Evolutionary conservation across 805 yeast genomes (phyloP), one percentile per base, ranked within the genome.

Genomic region (Grigorovia humatica): DNA sequence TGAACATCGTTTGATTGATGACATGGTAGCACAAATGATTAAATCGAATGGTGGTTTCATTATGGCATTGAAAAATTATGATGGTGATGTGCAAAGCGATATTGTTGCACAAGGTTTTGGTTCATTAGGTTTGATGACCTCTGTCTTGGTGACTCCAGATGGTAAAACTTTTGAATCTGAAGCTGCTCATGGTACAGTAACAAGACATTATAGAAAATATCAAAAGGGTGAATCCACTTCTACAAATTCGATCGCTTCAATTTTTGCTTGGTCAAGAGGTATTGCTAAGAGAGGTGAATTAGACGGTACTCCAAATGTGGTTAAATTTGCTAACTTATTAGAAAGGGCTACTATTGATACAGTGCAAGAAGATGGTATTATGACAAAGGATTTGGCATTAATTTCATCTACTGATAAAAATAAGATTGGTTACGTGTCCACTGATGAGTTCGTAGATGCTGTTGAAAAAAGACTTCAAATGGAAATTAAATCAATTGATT

Each of bases 41-140:
- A 85, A 85, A 68, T 85, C 91, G 27, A 81, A 82, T 62, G 93
- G 93, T 63, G 93, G 93, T 6, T 85, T 78, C 63, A 78, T 85
- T 55, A 77, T 85, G 74, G 91, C 91, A 48, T 74, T 85, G 74
- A 85, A 85, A 69, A 85, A 85, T 69, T 85, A 85, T 64, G 93
- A 85, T 66, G 93, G 93, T 69, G 93, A 85, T 66, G 93, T 85
- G 51, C 88, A 84, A 68, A 80, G 87, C 7, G 93, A 85, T 67
- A 85, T 85, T 56, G 90, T 85, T 51, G 93, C 93, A 4, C 93
- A 85, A 70, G 93, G 93, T 46, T 85, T 85, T 58, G 93, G 93
- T 23, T 85, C 91, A 2, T 73, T 85, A 57, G 93, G 93, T 50
- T 75, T 85, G 57, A 85, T 85, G 93, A 85, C 93, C 9, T 85